Evolutionary conservation across 805 yeast species (phyloP).

Genomic region (Saccharomycopsis sp.): DNA sequence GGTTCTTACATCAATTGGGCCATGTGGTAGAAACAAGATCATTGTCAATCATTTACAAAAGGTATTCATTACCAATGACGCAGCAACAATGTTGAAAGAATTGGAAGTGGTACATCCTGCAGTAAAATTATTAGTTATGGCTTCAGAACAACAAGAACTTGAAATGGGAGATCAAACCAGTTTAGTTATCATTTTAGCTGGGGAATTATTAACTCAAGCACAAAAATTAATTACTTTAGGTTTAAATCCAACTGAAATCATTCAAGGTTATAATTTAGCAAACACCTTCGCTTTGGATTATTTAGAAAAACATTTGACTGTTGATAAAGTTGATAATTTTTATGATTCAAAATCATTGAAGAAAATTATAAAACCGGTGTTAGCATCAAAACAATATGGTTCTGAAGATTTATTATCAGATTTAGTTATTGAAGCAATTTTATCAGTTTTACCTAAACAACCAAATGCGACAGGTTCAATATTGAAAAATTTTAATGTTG

Average conservation of each 20-base stretch:
- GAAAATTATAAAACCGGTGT: slow-evolving; percentile 78
- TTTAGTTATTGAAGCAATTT: slow-evolving; percentile 79
- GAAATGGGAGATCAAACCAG: slow-evolving; percentile 98
- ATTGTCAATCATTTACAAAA: slow-evolving; percentile 83
- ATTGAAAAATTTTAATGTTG: slow-evolving; percentile 63
- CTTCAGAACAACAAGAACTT: slow-evolving; percentile 91
- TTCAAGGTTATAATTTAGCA: slow-evolving; percentile 91
- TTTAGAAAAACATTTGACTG: slow-evolving; percentile 51
- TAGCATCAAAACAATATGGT: slow-evolving; percentile 91
- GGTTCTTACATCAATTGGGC: slow-evolving; percentile 93
- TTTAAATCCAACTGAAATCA: slow-evolving; percentile 83
- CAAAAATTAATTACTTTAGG: slow-evolving; percentile 83
- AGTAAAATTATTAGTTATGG: slow-evolving; percentile 91
- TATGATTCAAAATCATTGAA: slow-evolving; percentile 46
- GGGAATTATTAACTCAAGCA: slow-evolving; percentile 80
- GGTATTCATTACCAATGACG: slow-evolving; percentile 88
- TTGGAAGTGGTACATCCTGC: slow-evolving; percentile 96
- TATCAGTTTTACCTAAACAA: slow-evolving; percentile 64
- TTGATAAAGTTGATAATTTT: slow-evolving; percentile 56
- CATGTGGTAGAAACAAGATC: slow-evolving; percentile 94
- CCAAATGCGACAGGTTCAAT: slow-evolving; percentile 28
- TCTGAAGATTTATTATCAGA: slow-evolving; percentile 69
- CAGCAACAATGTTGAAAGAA: slow-evolving; percentile 95
- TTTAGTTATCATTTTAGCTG: slow-evolving; percentile 85
- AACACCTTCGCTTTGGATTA: slow-evolving; percentile 57